Evolutionary conservation across 176 grass and related monocot species (phyloP).

Genomic region (Hordeum marinum): DNA sequence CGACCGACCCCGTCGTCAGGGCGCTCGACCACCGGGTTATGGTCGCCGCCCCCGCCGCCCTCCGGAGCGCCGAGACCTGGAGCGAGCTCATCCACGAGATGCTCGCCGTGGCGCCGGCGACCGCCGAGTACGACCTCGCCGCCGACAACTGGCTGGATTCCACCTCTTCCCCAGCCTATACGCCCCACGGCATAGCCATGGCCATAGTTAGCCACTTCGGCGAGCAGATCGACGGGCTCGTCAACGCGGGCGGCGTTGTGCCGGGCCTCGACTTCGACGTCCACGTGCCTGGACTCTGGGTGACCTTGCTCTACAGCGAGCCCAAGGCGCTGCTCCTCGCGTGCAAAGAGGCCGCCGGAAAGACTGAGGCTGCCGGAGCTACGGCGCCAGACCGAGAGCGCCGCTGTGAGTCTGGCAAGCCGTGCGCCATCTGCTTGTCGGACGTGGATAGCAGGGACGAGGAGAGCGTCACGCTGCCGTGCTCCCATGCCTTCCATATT

Average conservation of each 20-base stretch:
- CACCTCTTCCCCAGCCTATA: not conserved
- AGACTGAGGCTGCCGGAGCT: not conserved
- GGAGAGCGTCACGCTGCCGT: not conserved
- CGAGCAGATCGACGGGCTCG: not conserved
- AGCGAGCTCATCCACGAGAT: not conserved
- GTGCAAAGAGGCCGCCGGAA: not conserved
- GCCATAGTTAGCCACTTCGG: not conserved
- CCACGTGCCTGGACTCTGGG: not conserved
- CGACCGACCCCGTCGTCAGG: not conserved
- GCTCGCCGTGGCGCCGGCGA: not conserved
- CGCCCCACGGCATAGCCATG: not conserved
- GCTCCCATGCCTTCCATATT: not conserved
- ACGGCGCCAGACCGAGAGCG: not conserved
- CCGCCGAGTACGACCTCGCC: not conserved
- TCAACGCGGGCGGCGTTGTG: not conserved
- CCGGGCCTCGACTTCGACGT: not conserved
- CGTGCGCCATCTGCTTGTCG: not conserved
- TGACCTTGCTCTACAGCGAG: not conserved
- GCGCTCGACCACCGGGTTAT: not conserved
- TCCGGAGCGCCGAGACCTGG: not conserved
- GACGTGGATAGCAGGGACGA: not conserved
- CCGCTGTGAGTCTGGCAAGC: not conserved
- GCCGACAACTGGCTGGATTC: not conserved
- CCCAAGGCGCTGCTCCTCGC: not conserved
- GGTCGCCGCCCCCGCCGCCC: not conserved